Percentiles rank a stretch among this genome's conserved stretches.
phyloP scores from a whole-genome alignment of 208 protist genomes.

The Leishmania amazonensis region DNA sequence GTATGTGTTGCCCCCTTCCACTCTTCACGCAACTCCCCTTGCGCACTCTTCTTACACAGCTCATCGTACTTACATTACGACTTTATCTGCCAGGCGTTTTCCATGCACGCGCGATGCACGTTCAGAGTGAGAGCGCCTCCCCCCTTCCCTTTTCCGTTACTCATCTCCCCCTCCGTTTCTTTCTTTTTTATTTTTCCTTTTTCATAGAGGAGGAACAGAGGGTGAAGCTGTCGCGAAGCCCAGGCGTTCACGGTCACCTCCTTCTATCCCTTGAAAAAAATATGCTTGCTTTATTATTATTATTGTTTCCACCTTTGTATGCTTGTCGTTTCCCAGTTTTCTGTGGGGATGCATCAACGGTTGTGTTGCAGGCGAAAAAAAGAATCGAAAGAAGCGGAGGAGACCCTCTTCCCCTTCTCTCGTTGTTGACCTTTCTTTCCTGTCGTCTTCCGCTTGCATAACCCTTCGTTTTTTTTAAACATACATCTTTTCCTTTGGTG shows the following conservation, averaged over 20 bases:
- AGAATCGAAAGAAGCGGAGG: background rate
- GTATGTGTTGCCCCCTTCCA: background rate
- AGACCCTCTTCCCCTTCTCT: background rate
- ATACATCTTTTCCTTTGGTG: background rate
- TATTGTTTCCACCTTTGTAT: no score
- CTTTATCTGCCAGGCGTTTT: background rate
- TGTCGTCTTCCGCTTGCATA: background rate
- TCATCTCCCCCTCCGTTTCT: background rate
- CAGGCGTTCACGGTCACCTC: no score
- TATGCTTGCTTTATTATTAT: no score
- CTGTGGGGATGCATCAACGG: background rate
- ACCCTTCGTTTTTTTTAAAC: no score
- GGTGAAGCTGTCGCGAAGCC: no score
- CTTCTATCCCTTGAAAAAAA: no score
- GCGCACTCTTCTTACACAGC: background rate
- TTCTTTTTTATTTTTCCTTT: background rate
- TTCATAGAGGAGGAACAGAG: no score
- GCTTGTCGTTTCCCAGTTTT: no score
- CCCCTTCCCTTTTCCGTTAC: background rate
- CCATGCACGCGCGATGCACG: background rate
- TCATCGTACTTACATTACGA: background rate
- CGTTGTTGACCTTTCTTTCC: background rate
- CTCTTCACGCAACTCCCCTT: background rate
- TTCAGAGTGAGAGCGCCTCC: background rate
- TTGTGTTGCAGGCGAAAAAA: background rate